Evolutionary conservation across 768 basidiomycete species (phyloP), one percentile per base, ranked within the genome.

Genomic region (Suillus decipiens): DNA sequence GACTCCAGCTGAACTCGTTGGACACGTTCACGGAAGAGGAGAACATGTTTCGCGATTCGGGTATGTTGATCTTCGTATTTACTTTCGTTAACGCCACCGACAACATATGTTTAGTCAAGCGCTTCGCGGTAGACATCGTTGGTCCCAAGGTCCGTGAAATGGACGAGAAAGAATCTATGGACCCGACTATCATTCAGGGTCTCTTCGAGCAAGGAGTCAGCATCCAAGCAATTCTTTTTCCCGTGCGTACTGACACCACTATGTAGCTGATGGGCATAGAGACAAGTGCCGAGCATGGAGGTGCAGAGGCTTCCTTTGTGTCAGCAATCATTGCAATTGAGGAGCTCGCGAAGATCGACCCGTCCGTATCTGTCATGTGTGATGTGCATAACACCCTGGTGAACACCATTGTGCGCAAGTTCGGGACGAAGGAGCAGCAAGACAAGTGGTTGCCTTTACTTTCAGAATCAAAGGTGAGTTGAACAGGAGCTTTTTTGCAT

Each of bases 371-470:
- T 5, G 97, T 99, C 33, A 78, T 96, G 75, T 96, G 93, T 68
- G 97, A 99, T 72, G 97, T 99, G 5, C 97, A 99, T 82, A 99
- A 99, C 75, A 99, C 97, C 14, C 87, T 99, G 43, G 93, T 98
- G 67, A 96, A 98, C 79, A 97, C 96, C 41, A 89, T 99, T 68
- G 76, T 99, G 69, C 87, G 96, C 63, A 87, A 86, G 69, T 91
- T 97, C 71, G 96, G 88, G 1, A 90, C 86, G 8, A 82, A 90
- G 66, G 90, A 89, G 69, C 90, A 99, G 71, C 85, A 95, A 73
- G 88, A 89, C 62, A 90, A 90, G 69, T 99, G 91, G 86, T 79
- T 99, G 17, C 96, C 97, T 5, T 82, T 85, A 67, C 86, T 99
- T 8, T 78, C 95, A 0, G 83, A 89, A 69, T 84, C 82, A 36